Percentiles rank a stretch among this genome's conserved stretches.
phyloP scores from a whole-genome alignment of 768 basidiomycete species.

The Xerocomellus amylosporus region DNA sequence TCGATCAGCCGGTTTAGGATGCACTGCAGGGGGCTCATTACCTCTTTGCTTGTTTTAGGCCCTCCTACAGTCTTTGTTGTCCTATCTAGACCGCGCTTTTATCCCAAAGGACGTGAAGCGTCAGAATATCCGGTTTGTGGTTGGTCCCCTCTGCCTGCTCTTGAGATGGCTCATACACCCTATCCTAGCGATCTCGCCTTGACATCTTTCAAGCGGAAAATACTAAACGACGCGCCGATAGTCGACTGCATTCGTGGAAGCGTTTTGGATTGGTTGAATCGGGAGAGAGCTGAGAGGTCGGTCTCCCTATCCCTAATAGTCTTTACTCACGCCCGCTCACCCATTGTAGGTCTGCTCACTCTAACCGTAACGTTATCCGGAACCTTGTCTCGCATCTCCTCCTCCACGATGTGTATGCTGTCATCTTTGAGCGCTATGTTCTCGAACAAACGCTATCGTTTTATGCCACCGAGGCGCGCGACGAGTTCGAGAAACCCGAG shows the following conservation, averaged over 20 bases:
- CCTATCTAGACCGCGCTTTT: slow-evolving; percentile 71
- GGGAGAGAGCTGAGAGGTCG: slow-evolving; percentile 49
- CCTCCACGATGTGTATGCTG: slow-evolving; percentile 52
- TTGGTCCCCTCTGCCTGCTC: not conserved
- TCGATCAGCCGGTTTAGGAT: not conserved
- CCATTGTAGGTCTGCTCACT: slow-evolving; percentile 36
- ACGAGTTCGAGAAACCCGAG: slow-evolving; percentile 32
- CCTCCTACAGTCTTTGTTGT: slow-evolving; percentile 59
- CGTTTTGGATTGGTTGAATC: slow-evolving; percentile 49
- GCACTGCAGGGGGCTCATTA: not conserved
- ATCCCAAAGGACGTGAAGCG: slow-evolving; percentile 41
- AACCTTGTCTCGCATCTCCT: slow-evolving; percentile 57
- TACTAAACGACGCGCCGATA: slow-evolving; percentile 51
- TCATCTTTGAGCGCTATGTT: slow-evolving; percentile 56
- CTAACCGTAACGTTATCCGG: slow-evolving; percentile 41
- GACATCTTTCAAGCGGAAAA: slow-evolving; percentile 44
- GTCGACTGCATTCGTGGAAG: slow-evolving; percentile 42
- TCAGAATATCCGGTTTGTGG: slow-evolving; percentile 45
- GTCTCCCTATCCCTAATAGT: slow-evolving; percentile 1
- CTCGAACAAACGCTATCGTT: slow-evolving; percentile 48
- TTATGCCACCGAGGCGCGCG: slow-evolving; percentile 51
- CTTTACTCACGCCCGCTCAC: not conserved
- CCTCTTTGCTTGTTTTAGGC: slow-evolving; percentile 35
- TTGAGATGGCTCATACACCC: not conserved
- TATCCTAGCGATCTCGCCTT: slow-evolving; percentile 53